phyloP scores from a whole-genome alignment of 768 basidiomycete genomes.

The Tremella yokohamensis region DNA sequence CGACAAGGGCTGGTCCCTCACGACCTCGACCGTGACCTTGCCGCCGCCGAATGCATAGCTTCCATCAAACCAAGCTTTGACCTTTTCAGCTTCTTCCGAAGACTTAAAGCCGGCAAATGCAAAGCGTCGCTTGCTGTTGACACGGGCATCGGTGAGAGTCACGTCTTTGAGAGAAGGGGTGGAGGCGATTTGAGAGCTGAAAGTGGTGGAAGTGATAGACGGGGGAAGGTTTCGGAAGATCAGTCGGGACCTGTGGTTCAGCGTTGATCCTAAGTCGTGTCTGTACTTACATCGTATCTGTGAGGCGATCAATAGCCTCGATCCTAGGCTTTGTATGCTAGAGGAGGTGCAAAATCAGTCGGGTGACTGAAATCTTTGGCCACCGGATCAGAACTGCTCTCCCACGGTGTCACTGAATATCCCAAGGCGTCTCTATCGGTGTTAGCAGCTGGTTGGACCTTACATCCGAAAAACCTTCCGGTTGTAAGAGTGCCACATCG shows the following conservation, averaged over 20 bases:
- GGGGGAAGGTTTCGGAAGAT: conserved; percentile 48
- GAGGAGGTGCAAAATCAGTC: background rate
- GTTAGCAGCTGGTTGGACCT: background rate
- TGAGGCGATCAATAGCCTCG: background rate
- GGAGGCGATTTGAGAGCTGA: conserved; percentile 27
- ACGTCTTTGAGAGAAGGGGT: conserved; percentile 22
- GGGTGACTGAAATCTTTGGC: background rate
- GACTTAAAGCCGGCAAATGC: conserved; percentile 90
- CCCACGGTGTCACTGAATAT: conserved; percentile 4
- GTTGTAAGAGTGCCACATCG: background rate
- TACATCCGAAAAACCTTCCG: background rate
- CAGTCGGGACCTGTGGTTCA: conserved; percentile 44
- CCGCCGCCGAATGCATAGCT: conserved; percentile 73
- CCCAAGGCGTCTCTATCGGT: background rate
- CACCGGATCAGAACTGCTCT: conserved; percentile 3
- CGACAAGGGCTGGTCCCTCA: conserved; percentile 48
- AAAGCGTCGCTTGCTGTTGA: conserved; percentile 76
- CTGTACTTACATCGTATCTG: conserved; percentile 7
- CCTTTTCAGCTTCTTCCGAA: conserved; percentile 67
- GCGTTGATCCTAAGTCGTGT: background rate
- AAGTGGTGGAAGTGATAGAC: conserved; percentile 25
- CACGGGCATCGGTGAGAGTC: conserved; percentile 77
- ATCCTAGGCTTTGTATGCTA: background rate
- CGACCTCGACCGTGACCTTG: conserved; percentile 67
- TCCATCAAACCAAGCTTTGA: conserved; percentile 76